These are phyloP conservation scores for Choanephora cucurbitarum DNA, from an alignment of 371 early-diverging fungal genomes.

Conservation along the genomic window DNA sequence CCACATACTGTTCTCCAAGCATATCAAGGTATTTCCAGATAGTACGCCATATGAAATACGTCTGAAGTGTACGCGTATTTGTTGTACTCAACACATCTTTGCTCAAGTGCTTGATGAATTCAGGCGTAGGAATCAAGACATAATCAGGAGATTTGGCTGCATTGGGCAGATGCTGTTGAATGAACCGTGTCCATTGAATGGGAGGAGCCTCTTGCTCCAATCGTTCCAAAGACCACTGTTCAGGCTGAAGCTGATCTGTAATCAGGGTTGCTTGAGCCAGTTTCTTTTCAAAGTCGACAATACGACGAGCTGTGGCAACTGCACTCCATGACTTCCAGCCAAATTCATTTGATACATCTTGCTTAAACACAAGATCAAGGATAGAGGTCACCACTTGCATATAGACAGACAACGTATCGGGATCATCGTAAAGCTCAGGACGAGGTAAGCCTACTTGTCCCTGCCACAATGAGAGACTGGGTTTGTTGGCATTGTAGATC, in stretches of 20 bases:
- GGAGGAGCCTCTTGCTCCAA: constrained; percentile 38
- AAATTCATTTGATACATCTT: constrained; percentile 30
- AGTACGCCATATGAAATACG: constrained; percentile 46
- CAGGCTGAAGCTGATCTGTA: neutral
- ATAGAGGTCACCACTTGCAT: constrained; percentile 32
- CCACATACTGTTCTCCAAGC: constrained; percentile 29
- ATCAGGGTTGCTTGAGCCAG: neutral
- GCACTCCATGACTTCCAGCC: constrained; percentile 34
- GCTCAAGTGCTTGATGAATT: constrained; percentile 1
- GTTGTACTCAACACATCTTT: constrained; percentile 13
- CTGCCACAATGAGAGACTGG: constrained; percentile 34
- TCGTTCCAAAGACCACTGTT: constrained; percentile 26
- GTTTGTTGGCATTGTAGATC: no score
- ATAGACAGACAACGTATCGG: constrained; percentile 13
- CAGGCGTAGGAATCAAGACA: constrained; percentile 28
- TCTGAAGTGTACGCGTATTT: constrained; percentile 35
- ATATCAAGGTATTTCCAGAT: constrained; percentile 37
- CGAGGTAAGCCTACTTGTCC: constrained; percentile 47
- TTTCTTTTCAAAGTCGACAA: constrained; percentile 50
- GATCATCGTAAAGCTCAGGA: constrained; percentile 52
- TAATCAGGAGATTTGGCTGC: constrained; percentile 25
- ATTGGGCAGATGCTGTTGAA: constrained; percentile 17
- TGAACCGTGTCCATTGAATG: constrained; percentile 44
- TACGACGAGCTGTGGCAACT: constrained; percentile 40
- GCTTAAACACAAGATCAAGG: constrained; percentile 25